Percentiles rank a stretch among this genome's conserved stretches.
Evolutionary conservation across 2,329 filamentous ascomycete genomes (phyloP).

Genomic region (Trichoderma koningii): DNA sequence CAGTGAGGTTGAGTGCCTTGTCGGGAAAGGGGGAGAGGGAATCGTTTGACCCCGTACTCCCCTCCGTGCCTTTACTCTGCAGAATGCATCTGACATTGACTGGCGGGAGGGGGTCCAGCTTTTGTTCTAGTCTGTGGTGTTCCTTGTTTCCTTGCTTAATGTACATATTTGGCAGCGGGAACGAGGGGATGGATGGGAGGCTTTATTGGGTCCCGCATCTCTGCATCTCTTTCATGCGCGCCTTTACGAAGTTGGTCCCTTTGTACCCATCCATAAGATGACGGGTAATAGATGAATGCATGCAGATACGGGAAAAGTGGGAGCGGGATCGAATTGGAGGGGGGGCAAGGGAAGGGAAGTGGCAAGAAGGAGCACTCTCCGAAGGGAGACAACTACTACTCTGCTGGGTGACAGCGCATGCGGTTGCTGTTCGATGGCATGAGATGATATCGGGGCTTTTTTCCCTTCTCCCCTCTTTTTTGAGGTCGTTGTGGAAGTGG

Average conservation of each 20-base stretch:
- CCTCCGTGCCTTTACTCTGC: neutral
- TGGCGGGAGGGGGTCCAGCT: neutral
- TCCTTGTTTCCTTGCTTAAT: neutral
- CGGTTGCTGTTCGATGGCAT: neutral
- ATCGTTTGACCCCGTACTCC: neutral
- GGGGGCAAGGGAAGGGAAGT: too few relatives aligned
- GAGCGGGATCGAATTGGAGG: too few relatives aligned
- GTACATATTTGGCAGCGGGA: neutral
- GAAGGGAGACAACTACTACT: slow-evolving; percentile 6
- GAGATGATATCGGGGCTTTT: neutral
- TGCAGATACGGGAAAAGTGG: too few relatives aligned
- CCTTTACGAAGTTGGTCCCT: too few relatives aligned
- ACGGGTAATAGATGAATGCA: too few relatives aligned
- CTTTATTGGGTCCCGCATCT: too few relatives aligned
- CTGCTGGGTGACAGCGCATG: neutral
- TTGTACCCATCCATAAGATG: too few relatives aligned
- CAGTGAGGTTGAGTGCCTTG: neutral
- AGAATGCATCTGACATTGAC: slow-evolving; percentile 7
- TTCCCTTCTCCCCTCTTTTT: too few relatives aligned
- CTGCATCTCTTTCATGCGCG: too few relatives aligned
- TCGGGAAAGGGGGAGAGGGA: neutral
- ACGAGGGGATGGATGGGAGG: neutral
- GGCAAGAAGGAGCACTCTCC: too few relatives aligned
- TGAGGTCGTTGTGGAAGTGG: too few relatives aligned
- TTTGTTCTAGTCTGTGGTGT: neutral